A percentile compares a stretch with the other conserved stretches of the same genome.
phyloP scores from a whole-genome alignment of 257 asterid species.

The Paraleonurus japonicus region DNA sequence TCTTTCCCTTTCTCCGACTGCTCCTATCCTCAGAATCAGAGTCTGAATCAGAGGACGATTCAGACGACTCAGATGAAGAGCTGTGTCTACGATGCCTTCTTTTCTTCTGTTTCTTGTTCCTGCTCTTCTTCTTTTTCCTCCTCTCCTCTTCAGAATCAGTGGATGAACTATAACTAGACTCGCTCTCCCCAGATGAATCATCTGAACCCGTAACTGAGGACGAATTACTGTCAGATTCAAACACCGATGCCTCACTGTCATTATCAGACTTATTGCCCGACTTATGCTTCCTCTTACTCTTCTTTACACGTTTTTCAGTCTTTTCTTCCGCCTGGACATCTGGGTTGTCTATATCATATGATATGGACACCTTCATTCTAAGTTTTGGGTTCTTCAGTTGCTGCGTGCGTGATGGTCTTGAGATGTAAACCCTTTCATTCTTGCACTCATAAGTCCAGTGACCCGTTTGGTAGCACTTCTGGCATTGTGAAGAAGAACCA shows the following conservation, averaged over 20 bases:
- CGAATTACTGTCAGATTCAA: constrained; percentile 66
- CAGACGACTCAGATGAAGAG: constrained; percentile 79
- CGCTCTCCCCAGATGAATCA: constrained; percentile 67
- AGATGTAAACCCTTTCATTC: constrained; percentile 86
- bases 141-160: constrained; percentile 92
- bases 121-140: constrained; percentile 71
- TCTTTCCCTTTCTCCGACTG: constrained; percentile 61
- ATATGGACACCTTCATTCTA: constrained; percentile 64
- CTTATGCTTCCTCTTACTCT: constrained; percentile 89
- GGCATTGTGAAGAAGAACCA: constrained; percentile 77
- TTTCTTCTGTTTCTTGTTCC: constrained; percentile 58
- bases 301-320: constrained; percentile 46
- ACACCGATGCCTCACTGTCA: constrained; percentile 87
- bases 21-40: constrained; percentile 79
- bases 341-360: constrained; percentile 68
- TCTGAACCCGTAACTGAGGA: constrained; percentile 72
- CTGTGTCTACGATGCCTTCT: constrained; percentile 58
- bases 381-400: constrained; percentile 87
- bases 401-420: constrained; percentile 87
- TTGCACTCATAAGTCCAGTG: constrained; percentile 98
- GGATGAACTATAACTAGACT: constrained; percentile 65
- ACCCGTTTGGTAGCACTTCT: constrained; percentile 83
- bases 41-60: constrained; percentile 73
- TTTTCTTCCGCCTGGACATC: constrained; percentile 47
- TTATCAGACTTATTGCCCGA: constrained; percentile 56